Conservation (phyloP, 805 yeast genomes). For the Blastobotrys mokoenaii region DNA sequence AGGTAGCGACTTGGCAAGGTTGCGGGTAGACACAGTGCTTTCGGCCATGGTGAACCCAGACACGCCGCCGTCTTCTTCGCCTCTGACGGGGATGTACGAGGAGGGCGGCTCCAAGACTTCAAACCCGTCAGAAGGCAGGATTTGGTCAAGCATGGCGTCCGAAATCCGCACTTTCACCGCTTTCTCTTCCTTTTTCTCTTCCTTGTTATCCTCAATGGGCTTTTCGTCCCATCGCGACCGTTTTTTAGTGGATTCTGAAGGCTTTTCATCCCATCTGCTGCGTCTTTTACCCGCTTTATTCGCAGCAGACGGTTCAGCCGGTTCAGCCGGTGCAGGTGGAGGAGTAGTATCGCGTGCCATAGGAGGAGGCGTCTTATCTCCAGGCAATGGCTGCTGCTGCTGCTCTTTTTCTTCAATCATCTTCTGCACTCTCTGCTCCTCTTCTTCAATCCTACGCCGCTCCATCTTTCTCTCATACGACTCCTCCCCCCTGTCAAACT, state of each 20-base stretch:
- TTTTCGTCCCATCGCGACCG: conserved; percentile 29
- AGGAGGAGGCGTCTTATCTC: conserved; percentile 17
- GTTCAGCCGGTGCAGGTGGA: conserved; percentile 28
- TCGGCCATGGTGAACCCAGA: conserved; percentile 48
- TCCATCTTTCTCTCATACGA: conserved; percentile 38
- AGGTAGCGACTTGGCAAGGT: conserved; percentile 31
- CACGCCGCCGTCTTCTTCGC: conserved; percentile 26
- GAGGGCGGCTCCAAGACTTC: conserved; percentile 37
- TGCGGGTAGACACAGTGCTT: conserved; percentile 18
- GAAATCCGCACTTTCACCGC: conserved; percentile 28
- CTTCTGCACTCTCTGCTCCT: conserved; percentile 25
- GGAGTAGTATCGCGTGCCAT: too few species aligned
- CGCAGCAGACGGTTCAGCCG: conserved; percentile 11
- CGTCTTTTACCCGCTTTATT: conserved; percentile 14
- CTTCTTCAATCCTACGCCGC: conserved; percentile 35
- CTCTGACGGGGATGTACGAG: conserved; percentile 33
- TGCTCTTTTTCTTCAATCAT: conserved; percentile 24
- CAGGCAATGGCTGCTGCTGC: conserved; percentile 19
- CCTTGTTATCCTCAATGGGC: conserved; percentile 12
- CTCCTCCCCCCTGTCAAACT: conserved; percentile 22
- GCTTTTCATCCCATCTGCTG: conserved; percentile 28
- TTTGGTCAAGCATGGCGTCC: conserved; percentile 37
- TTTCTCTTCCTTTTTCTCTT: conserved; percentile 6
- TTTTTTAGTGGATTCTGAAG: conserved; percentile 16
- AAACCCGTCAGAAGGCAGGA: conserved; percentile 47